A percentile compares a stretch with the other conserved stretches of the same genome.
Evolutionary conservation across 768 basidiomycete genomes (phyloP).

Genomic region (Macrolepiota albuminosa): DNA sequence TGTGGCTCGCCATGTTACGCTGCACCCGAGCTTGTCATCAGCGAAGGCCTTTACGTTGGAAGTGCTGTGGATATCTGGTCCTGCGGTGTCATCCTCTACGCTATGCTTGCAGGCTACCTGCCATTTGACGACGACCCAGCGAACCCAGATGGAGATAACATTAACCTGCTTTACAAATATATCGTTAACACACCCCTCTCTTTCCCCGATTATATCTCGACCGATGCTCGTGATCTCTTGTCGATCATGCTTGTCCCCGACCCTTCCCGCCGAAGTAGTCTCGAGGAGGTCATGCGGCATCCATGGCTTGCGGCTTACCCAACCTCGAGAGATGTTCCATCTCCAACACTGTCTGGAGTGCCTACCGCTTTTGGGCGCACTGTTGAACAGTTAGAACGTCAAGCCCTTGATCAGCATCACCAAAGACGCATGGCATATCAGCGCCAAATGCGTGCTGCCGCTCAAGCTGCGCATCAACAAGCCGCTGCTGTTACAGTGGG

Average conservation of each 20-base stretch:
- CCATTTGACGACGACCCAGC: constrained; percentile 99
- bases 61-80: constrained; percentile 98
- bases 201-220: constrained; percentile 93
- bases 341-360: constrained; percentile 19
- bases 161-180: constrained; percentile 97
- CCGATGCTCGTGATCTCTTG: constrained; percentile 78
- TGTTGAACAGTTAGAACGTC: constrained; percentile 74
- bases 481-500: constrained; percentile 21
- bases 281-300: constrained; percentile 80
- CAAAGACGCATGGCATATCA: constrained; percentile 80
- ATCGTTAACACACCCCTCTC: constrained; percentile 96
- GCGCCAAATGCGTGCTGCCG: constrained; percentile 65
- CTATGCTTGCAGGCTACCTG: constrained; percentile 96
- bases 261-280: constrained; percentile 71
- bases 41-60: constrained; percentile 94
- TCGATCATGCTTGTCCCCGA: constrained; percentile 94
- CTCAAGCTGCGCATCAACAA: constrained; percentile 25
- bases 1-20: constrained; percentile 98
- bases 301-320: constrained; percentile 75
- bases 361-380: constrained; percentile 53
- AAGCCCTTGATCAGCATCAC: constrained; percentile 82
- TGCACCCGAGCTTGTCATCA: constrained; percentile 96
- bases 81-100: constrained; percentile 93
- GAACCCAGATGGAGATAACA: constrained; percentile 99
- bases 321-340: constrained; percentile 21